Evolutionary conservation across 2,329 filamentous ascomycete species (phyloP), one percentile per base, ranked within the genome.

Genomic region (Harringtonia aguacate): DNA sequence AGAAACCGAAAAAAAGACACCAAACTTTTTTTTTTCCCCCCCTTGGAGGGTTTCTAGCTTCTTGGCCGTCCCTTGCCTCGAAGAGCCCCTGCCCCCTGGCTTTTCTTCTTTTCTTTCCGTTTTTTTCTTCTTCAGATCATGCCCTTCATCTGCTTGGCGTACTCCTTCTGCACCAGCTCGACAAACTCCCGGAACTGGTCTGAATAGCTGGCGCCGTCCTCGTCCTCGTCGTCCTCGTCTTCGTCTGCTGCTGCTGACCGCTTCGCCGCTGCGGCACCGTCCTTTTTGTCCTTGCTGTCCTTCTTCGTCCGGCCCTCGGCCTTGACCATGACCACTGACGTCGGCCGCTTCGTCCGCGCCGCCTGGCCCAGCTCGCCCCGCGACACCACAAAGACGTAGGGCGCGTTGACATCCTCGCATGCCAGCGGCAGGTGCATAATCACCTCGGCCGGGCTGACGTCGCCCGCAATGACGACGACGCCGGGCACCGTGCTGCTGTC

Each of bases 361-460:
- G 92, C 90, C 54, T 86, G 86, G 58, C 92, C 92, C 46, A 98
- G 79, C 70, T 97, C 90, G 49, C 88, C 90, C 56, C 92, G 83
- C 58, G 85, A 94, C 48, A 82, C 79, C 56, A 98, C 86, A 65
- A 94, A 98, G 65, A 98, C 79, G 70, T 97, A 98, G 29, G 92
- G 92, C 48, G 95, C 86, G 66, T 86, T 86, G 75, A 95, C 89
- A 69, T 97, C 90, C 70, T 98, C 92, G 75, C 92, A 97, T 46
- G 97, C 82, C 46, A 98, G 86, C 57, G 92, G 92, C 53, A 98
- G 86, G 69, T 98, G 92, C 48, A 86, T 92, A 69, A 98, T 95
- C 63, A 98, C 92, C 66, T 98, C 92, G 81, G 92, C 90, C 53
- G 92, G 92, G 43, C 86, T 95, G 70, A 98, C 97, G 67, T 98